Evolutionary conservation across 768 basidiomycete genomes (phyloP), one percentile per base, ranked within the genome.

Genomic region (Auricularia auricula-judae): DNA sequence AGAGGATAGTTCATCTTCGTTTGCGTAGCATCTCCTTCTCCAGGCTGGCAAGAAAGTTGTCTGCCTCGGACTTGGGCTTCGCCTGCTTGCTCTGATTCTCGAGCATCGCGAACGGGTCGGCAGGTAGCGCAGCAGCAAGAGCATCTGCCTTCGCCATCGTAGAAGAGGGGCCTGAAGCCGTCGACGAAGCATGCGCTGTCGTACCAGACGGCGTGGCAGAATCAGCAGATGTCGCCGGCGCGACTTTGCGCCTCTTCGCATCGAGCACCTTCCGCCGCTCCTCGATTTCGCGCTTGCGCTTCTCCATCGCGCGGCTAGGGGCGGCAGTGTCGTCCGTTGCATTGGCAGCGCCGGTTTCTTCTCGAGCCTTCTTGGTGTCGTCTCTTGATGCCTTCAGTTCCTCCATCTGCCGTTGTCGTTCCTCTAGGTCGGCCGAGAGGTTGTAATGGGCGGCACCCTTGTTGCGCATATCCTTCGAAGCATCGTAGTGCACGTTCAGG

Each of bases 381-480:
- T 82, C 80, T 53, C 92, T 79, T 2, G 80, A 81, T 3, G 76
- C 72, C 65, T 81, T 83, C 12, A 98, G 77, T 64, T 89, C 89
- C 64, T 91, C 91, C 92, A 95, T 91, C 73, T 98, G 87, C 61
- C 78, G 77, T 67, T 76, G 77, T 53, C 97, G 80, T 35, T 82
- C 84, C 67, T 90, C 89, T 70, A 93, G 91, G 69, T 97, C 93
- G 2, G 73, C 82, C 12, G 92, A 91, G 74, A 98, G 95, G 72
- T 91, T 89, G 74, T 96, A 97, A 75, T 89, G 92, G 1, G 85
- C 94, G 1, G 96, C 95, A 54, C 91, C 97, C 73, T 87, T 88
- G 12, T 89, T 84, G 16, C 97, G 89, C 21, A 89, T 86, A 75
- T 99, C 96, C 62, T 75, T 77, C 0, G 83, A 80, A 0, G 91